phyloP scores from a whole-genome alignment of 73 alveolate genomes.

The Paramecium octaurelia region DNA sequence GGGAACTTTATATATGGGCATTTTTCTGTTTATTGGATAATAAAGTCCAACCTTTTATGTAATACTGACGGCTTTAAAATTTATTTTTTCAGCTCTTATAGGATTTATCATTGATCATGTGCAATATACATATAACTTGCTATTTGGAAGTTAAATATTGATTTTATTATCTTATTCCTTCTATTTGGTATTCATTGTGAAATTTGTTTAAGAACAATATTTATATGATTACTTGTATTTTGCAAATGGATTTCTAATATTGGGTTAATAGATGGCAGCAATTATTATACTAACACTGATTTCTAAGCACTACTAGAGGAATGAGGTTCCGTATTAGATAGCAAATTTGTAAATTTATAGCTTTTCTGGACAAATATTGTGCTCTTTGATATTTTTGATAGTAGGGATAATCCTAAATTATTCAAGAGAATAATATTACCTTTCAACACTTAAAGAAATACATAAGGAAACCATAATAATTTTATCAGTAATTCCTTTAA shows the following conservation, averaged over 20 bases:
- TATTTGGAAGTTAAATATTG: not conserved
- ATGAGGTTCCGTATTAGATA: not conserved
- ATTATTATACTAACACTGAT: not conserved
- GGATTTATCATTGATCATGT: slow-evolving; percentile 20
- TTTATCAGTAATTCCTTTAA: not conserved
- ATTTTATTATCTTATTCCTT: not conserved
- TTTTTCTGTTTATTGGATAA: not conserved
- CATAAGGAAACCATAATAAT: not conserved
- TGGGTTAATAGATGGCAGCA: not conserved
- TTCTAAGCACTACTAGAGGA: not conserved
- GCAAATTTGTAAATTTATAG: not conserved
- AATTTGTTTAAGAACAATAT: not conserved
- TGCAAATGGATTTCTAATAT: slow-evolving; percentile 2
- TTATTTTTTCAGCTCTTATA: not conserved
- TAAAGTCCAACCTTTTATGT: not conserved
- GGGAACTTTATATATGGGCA: not conserved
- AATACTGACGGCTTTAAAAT: not conserved
- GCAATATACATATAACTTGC: not conserved
- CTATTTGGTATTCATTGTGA: not conserved
- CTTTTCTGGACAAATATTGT: not conserved
- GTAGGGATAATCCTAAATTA: not conserved
- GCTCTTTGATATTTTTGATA: not conserved
- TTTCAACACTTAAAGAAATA: not conserved
- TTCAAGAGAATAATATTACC: not conserved
- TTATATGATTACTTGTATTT: not conserved